phyloP scores from a whole-genome alignment of 2,329 filamentous ascomycete species.

The Dendrostoma leiphaemia region DNA sequence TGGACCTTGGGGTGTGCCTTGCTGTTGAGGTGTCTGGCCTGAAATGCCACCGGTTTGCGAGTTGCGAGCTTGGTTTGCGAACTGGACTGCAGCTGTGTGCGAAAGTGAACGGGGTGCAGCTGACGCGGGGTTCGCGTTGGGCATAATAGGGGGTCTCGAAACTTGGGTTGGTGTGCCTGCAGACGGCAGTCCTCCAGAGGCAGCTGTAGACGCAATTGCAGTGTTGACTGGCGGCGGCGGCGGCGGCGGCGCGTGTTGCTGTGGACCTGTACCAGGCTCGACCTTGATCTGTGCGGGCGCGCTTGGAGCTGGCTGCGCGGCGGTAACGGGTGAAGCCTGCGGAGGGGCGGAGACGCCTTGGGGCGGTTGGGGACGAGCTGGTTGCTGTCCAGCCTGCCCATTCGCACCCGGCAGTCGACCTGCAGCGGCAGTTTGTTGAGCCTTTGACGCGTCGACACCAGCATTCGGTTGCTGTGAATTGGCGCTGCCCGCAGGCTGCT shows the following conservation, averaged over 20 bases:
- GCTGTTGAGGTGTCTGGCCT: slow-evolving; percentile 17
- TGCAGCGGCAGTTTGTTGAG: slow-evolving; percentile 34
- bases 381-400: slow-evolving; percentile 19
- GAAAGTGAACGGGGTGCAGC: slow-evolving; percentile 42
- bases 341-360: slow-evolving; percentile 15
- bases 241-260: slow-evolving; percentile 24
- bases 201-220: slow-evolving; percentile 32
- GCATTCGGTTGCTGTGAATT: slow-evolving; percentile 34
- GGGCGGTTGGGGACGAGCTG: slow-evolving; percentile 21
- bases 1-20: slow-evolving; percentile 15
- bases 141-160: neutral
- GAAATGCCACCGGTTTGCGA: slow-evolving; percentile 25
- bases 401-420: slow-evolving; percentile 25
- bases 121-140: slow-evolving; percentile 31
- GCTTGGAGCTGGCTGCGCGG: slow-evolving; percentile 21
- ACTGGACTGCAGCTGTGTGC: slow-evolving; percentile 48
- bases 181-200: slow-evolving; percentile 34
- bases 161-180: slow-evolving; percentile 43
- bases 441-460: slow-evolving; percentile 45
- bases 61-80: slow-evolving; percentile 41
- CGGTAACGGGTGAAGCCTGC: slow-evolving; percentile 22
- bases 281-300: slow-evolving; percentile 32
- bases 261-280: slow-evolving; percentile 31
- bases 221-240: slow-evolving; percentile 22
- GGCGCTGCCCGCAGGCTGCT: slow-evolving; percentile 23